These are phyloP conservation scores for Cryphonectria radicalis DNA, from an alignment of 2,329 filamentous ascomycete species.

Conservation along the genomic window DNA sequence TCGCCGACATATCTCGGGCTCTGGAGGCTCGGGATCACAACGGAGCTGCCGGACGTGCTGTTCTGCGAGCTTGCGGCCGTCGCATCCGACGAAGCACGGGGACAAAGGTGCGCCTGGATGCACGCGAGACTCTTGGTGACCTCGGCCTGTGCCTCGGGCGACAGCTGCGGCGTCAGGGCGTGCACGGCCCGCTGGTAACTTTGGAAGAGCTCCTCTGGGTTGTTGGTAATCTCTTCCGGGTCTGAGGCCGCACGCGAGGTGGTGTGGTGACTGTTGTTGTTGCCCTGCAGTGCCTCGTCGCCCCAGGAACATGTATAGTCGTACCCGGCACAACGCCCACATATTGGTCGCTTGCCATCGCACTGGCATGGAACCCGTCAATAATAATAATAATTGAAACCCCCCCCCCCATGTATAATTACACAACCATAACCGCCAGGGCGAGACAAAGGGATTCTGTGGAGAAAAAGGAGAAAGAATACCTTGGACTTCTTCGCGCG, in stretches of 20 bases:
- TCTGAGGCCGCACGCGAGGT: not conserved
- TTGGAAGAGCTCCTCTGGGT: not conserved
- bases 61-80: not conserved
- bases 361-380: constrained; percentile 6
- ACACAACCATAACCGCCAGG: too few species aligned
- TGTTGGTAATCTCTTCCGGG: not conserved
- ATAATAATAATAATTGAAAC: not conserved
- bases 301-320: constrained; percentile 31
- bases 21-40: constrained; percentile 7
- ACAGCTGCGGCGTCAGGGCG: constrained; percentile 3
- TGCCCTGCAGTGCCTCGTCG: not conserved
- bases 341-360: constrained; percentile 33
- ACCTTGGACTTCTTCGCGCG: constrained; percentile 17
- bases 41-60: not conserved
- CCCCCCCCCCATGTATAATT: too few species aligned
- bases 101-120: constrained; percentile 3
- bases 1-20: constrained; percentile 41
- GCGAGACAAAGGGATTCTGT: too few species aligned
- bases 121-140: constrained; percentile 8
- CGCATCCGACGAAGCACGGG: not conserved
- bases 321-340: constrained; percentile 35
- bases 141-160: constrained; percentile 6
- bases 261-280: not conserved
- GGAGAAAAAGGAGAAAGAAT: not conserved
- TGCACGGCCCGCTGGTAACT: constrained; percentile 11